Evolutionary conservation across 2,329 filamentous ascomycete species (phyloP).

Genomic region (Anisogramma anomala): DNA sequence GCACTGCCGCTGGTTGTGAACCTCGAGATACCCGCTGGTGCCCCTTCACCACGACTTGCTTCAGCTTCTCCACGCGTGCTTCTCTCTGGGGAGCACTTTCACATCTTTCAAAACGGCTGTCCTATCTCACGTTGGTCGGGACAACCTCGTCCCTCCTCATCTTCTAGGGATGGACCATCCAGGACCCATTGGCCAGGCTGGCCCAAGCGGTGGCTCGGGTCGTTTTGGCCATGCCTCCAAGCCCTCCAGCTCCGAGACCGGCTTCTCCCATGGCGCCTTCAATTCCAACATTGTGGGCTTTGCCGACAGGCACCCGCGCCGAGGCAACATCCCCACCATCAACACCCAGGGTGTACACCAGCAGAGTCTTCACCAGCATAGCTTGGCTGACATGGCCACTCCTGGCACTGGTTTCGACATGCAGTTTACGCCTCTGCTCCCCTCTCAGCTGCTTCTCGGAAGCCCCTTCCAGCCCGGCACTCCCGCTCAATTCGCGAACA

Average conservation of each 20-base stretch:
- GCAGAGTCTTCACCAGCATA: conserved; percentile 29
- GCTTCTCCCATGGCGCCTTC: conserved; percentile 88
- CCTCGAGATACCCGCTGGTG: conserved; percentile 14
- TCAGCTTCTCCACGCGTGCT: conserved; percentile 32
- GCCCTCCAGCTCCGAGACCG: conserved; percentile 71
- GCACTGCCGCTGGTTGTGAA: conserved; percentile 8
- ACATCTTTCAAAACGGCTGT: conserved; percentile 69
- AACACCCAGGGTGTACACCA: conserved; percentile 64
- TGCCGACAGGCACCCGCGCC: conserved; percentile 73
- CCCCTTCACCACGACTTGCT: conserved; percentile 18
- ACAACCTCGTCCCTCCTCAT: conserved; percentile 78
- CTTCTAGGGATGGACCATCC: conserved; percentile 78
- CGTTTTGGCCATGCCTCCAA: conserved; percentile 69
- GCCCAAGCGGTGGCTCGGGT: conserved; percentile 41
- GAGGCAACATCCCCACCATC: conserved; percentile 79
- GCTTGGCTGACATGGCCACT: conserved; percentile 64
- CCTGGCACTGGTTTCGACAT: conserved; percentile 89
- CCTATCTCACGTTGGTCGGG: conserved; percentile 64
- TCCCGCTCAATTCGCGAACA: conserved; percentile 76
- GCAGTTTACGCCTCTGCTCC: conserved; percentile 94
- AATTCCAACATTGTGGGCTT: conserved; percentile 78
- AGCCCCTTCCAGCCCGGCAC: conserved; percentile 96
- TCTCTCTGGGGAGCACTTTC: conserved; percentile 38
- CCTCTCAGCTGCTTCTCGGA: conserved; percentile 85
- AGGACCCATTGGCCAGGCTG: conserved; percentile 47